Conservation (phyloP, 768 basidiomycete genomes). For the Mycena pura region DNA sequence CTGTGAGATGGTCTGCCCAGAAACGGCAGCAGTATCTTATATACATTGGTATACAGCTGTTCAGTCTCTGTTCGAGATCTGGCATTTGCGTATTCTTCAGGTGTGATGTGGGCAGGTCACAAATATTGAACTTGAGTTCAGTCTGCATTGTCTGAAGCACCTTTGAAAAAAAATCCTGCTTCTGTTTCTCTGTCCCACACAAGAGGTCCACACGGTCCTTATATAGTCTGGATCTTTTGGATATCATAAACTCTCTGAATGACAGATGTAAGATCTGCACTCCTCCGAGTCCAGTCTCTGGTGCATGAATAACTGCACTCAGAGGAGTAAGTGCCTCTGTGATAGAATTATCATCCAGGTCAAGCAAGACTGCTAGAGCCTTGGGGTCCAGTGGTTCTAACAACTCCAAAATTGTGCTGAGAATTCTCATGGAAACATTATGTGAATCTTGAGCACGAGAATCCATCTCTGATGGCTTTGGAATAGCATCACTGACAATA, state of each 20-base stretch:
- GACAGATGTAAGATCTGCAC: not conserved
- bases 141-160: not conserved
- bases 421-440: not conserved
- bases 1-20: not conserved
- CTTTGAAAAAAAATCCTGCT: not conserved
- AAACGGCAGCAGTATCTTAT: not conserved
- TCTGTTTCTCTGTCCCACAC: not conserved
- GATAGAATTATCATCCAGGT: not conserved
- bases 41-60: not conserved
- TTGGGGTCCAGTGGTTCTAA: not conserved
- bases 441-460: not conserved
- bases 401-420: not conserved
- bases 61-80: not conserved
- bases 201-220: not conserved
- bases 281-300: not conserved
- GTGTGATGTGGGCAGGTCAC: too few relatives aligned
- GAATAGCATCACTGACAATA: not conserved
- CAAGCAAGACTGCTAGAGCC: not conserved
- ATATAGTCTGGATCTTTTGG: not conserved
- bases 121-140: too few relatives aligned
- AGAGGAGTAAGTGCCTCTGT: not conserved
- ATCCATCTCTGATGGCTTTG: not conserved
- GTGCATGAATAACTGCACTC: not conserved
- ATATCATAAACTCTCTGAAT: constrained; percentile 2
- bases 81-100: not conserved